These are phyloP conservation scores for Oryza longistaminata DNA, from an alignment of 176 grass and related monocot species.

Conservation along the genomic window DNA sequence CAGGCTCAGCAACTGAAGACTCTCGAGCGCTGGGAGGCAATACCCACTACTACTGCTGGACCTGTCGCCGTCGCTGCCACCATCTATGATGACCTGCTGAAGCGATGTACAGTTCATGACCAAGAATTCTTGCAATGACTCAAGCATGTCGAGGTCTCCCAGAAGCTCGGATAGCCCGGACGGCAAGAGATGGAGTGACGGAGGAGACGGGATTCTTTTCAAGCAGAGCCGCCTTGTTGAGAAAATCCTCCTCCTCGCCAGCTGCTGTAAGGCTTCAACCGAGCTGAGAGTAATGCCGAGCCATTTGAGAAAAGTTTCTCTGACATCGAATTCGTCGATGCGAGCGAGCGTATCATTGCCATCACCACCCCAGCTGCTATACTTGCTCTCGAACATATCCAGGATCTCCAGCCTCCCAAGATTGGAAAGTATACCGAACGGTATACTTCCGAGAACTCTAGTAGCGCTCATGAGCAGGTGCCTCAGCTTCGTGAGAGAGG, in stretches of 20 bases:
- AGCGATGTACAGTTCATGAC: no score
- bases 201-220: neutral
- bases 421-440: no score
- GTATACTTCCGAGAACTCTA: no score
- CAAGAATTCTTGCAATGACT: neutral
- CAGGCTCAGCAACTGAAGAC: no score
- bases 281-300: neutral
- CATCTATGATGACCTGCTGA: no score
- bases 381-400: neutral
- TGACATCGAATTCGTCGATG: neutral
- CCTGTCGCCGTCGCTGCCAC: no score
- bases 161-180: neutral
- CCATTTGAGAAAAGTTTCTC: neutral
- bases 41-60: no score
- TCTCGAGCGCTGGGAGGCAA: neutral
- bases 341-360: no score
- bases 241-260: neutral
- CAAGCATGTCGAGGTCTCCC: neutral
- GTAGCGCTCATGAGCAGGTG: neutral
- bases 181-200: neutral
- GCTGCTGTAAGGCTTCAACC: neutral
- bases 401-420: neutral
- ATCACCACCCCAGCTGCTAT: neutral
- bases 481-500: neutral
- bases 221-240: neutral